These are phyloP conservation scores for Alternaria gaisen DNA, from an alignment of 2,329 filamentous ascomycete genomes.

Conservation along the genomic window DNA sequence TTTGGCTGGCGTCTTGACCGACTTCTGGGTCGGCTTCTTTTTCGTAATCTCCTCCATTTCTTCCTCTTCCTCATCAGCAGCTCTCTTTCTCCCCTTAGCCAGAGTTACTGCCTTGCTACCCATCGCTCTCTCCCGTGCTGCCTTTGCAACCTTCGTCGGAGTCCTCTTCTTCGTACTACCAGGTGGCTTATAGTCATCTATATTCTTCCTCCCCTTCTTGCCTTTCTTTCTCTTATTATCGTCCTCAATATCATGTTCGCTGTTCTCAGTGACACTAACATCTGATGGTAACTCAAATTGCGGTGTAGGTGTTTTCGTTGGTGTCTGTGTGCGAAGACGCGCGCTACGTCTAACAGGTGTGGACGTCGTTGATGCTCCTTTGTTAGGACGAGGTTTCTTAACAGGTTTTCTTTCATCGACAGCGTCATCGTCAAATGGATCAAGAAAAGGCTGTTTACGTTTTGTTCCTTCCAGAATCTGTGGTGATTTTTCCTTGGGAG, in stretches of 20 bases:
- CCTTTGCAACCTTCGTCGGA: neutral
- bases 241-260: neutral
- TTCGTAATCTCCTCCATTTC: neutral
- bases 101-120: neutral
- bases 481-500: neutral
- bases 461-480: neutral
- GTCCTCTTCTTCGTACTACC: neutral
- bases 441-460: neutral
- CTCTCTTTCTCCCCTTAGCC: neutral
- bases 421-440: neutral
- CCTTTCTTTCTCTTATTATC: neutral
- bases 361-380: neutral
- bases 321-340: neutral
- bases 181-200: neutral
- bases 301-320: neutral
- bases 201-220: neutral
- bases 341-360: neutral
- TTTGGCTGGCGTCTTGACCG: neutral
- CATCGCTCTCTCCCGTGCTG: neutral
- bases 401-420: neutral
- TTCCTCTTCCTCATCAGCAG: neutral
- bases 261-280: neutral
- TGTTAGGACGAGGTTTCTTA: neutral
- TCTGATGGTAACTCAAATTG: neutral
- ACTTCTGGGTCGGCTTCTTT: neutral